Base-by-base conservation (phyloP, 2,329 filamentous ascomycete genomes). In the Cladosporium sp. region DNA sequence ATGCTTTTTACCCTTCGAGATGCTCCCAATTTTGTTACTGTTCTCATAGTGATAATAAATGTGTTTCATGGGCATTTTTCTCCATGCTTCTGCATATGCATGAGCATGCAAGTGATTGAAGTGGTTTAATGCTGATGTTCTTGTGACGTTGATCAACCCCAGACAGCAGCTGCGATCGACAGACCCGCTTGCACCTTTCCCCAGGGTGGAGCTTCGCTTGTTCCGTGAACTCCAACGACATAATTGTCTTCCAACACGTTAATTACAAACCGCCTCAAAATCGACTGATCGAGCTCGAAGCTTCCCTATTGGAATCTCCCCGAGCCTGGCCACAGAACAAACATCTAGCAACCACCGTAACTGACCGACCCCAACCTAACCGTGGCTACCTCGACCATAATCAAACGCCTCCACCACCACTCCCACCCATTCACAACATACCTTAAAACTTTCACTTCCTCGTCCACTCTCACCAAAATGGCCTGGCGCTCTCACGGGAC, bases 401-500 rank as follows among this genome's bases (percentile, higher is more conserved):
- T n/a, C 7, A 46, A 46, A 46, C n/a, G 40, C n/a, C 23, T 29
- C 16, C 49, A 29, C 49, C 23, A 29, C 12, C 23, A 52, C 11
- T 52, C 49, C 11, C 23, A 28, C 46, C 6, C 23, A 2, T 23
- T 29, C 49, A 16, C 14, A 52, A 12, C 49, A 5, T 14, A n/a
- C 2, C 16, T 56, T 18, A 18, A n/a, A 31, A 18, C 14, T n/a
- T 29, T 18, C 6, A 29, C 52, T 2, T 18, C 33, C 3, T 23
- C n/a, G 1, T 5, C 3, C 21, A 21, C 31, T 18, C 5, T 7
- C 18, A 26, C 29, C 29, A 57, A 37, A 31, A 98, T 99, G 95
- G 93, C 94, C 67, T 99, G 95, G 95, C 87, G 88, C 70, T 92
- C 91, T 78, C 91, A 89, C 7, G 94, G 92, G 67, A 80, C 80